Conservation (phyloP, 805 yeast species). For the Yamadazyma ubonensis region DNA sequence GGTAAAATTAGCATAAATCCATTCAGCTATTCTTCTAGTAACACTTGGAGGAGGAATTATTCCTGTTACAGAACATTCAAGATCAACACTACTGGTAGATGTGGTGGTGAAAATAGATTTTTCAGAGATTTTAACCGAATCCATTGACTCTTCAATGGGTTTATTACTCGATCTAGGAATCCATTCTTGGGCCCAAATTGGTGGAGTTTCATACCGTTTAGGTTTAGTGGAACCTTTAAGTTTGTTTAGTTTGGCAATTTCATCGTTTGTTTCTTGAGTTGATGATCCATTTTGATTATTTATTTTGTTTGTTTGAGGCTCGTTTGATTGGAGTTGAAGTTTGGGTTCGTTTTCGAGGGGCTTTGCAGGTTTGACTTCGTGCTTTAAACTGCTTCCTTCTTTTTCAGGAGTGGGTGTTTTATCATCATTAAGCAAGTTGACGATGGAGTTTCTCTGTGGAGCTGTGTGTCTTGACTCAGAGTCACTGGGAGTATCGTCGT, state of each 20-base stretch:
- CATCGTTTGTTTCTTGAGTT: constrained; percentile 15
- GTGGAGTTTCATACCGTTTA: constrained; percentile 59
- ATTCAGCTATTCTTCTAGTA: constrained; percentile 77
- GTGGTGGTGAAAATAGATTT: constrained; percentile 32
- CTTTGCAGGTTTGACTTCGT: constrained; percentile 1
- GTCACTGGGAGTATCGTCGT: constrained; percentile 32
- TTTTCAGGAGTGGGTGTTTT: constrained; percentile 37
- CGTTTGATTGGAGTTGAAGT: neutral
- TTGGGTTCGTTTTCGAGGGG: neutral
- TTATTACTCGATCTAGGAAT: constrained; percentile 32
- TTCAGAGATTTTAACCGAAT: constrained; percentile 16
- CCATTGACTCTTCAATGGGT: neutral
- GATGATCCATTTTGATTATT: neutral
- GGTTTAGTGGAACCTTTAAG: constrained; percentile 46
- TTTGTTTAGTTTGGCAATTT: constrained; percentile 26
- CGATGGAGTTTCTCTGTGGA: constrained; percentile 21
- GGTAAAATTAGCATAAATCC: constrained; percentile 81
- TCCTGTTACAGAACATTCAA: constrained; percentile 63
- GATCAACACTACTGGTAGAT: constrained; percentile 33
- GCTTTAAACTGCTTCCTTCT: neutral
- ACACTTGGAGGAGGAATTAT: constrained; percentile 77
- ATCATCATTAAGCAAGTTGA: constrained; percentile 42
- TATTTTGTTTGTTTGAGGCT: neutral
- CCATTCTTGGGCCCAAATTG: constrained; percentile 85
- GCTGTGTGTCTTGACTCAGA: neutral